Base-by-base conservation (phyloP, 2,329 filamentous ascomycete species). In the Trichoderma cornu-damae region DNA sequence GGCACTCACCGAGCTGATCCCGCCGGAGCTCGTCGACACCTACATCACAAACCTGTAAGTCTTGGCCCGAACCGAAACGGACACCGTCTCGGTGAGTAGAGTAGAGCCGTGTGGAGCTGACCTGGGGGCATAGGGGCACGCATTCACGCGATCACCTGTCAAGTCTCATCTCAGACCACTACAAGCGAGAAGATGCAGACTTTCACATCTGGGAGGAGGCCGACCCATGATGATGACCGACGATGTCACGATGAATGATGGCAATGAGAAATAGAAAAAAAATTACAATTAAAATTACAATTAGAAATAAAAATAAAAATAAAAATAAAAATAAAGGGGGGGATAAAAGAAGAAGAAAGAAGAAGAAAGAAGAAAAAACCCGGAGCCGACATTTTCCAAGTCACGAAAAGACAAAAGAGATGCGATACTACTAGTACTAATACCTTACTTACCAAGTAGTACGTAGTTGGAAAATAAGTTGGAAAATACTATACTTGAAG, bases 1-100 rank as follows among this genome's bases (percentile, higher is more conserved):
- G 66, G 89, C 89, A 9, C 74, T 91, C 18, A 91, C 87, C 52
- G 92, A 96, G 70, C 90, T 92, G 68, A 84, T 96, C 14, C 84
- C 88, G 7, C 83, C 88, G 0, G 87, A 90, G 63, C 73, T 87
- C 59, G 81, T 94, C 35, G 86, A 90, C 70, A 81, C 89, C 30
- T 94, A 94, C 70, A 90, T 96, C 64, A 95, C 90, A 16, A 96
- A 96, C 58, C 61, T 79, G 77, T 79, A 72, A 71, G 77, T 74
- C n/a, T 5, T 14, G 18, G 24, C 1, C 51, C 0, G 2, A n/a
- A n/a, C n/a, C n/a, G n/a, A n/a, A n/a, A n/a, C 11, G 18, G 28
- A 11, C 4, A 16, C 12, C 14, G 6, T 18, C 16, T 32, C 11
- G 6, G 5, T 51, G 14, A 30, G 8, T 20, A 18, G 24, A 47